phyloP scores from a whole-genome alignment of 2,329 filamentous ascomycete species.

The Myotisia sp. region DNA sequence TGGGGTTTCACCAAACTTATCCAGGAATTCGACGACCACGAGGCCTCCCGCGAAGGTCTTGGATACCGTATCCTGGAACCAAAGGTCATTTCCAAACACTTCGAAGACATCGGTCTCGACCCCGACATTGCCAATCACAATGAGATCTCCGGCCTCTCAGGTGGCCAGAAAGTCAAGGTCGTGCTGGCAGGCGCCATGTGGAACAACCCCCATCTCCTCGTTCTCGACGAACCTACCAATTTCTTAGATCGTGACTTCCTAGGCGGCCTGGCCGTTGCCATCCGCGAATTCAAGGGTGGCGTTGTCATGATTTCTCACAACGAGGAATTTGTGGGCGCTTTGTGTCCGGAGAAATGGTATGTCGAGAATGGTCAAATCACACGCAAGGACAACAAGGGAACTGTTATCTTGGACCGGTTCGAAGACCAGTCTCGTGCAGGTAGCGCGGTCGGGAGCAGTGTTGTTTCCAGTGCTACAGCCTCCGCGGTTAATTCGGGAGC shows the following conservation, averaged over 20 bases:
- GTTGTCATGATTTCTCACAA: slow-evolving; percentile 99
- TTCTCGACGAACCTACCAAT: slow-evolving; percentile 97
- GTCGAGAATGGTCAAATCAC: slow-evolving; percentile 77
- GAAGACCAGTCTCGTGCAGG: slow-evolving; percentile 57
- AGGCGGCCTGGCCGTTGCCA: slow-evolving; percentile 90
- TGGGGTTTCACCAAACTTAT: slow-evolving; percentile 85
- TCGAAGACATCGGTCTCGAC: slow-evolving; percentile 89
- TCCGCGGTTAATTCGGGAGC: slow-evolving; percentile 65
- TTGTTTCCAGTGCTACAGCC: slow-evolving; percentile 43
- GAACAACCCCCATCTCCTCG: slow-evolving; percentile 96
- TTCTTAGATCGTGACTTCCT: slow-evolving; percentile 97
- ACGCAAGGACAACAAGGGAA: slow-evolving; percentile 61
- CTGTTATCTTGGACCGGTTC: slow-evolving; percentile 66
- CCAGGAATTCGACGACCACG: slow-evolving; percentile 97
- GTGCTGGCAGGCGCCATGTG: slow-evolving; percentile 93
- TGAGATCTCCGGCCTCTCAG: slow-evolving; percentile 87
- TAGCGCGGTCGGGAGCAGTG: slow-evolving; percentile 44
- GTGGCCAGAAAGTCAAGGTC: slow-evolving; percentile 98
- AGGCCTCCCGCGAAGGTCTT: slow-evolving; percentile 94
- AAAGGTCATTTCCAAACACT: slow-evolving; percentile 91
- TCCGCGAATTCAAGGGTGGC: slow-evolving; percentile 94
- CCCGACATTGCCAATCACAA: slow-evolving; percentile 99
- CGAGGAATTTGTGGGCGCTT: slow-evolving; percentile 92
- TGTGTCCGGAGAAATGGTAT: slow-evolving; percentile 94
- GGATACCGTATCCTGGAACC: slow-evolving; percentile 90